Base-by-base conservation (phyloP, 257 asterid species). In the Paraleonurus japonicus region DNA sequence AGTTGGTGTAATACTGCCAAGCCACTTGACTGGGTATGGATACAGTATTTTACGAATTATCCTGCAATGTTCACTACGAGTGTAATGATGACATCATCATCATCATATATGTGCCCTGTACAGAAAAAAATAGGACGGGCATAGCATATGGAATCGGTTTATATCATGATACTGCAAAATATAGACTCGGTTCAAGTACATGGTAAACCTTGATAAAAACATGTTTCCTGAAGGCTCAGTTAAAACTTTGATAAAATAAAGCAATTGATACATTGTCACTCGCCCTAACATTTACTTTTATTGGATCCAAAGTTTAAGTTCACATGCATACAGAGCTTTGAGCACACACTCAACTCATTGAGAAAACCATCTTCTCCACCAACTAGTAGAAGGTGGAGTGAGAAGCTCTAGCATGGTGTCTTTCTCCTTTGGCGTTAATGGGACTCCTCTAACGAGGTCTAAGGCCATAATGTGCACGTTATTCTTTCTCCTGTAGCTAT, bases 391-490 rank as follows among this genome's bases (percentile, higher is more conserved):
- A 64, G 86, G 97, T 28, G 96, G 98, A 0, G 91, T 89, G 76
- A 94, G 96, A 81, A 94, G 69, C n/a, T 94, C 92, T 4, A 94
- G 81, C 96, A 94, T 89, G 1, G 92, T 79, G 70, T 82, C 88
- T 75, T 82, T 94, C 88, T 94, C 98, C 87, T 75, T 87, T 4
- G 95, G 90, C 3, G 98, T 94, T 70, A 89, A 77, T 7, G 97
- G 95, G 51, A 94, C 86, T 66, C 96, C 96, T 74, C 95, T 84
- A 11, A 94, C 81, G 13, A 94, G 96, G 81, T 93, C 85, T 84
- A 89, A 79, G 74, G 96, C 91, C 98, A 94, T 87, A 60, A 89
- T 83, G 77, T 89, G 96, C 69, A 93, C 96, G 32, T 89, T 90
- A 11, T 92, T 89, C 78, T 75, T 86, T 67, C 82, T 87, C 67